Evolutionary conservation across 345 rosid genomes (phyloP).

Genomic region (Fremontodendron californicum): DNA sequence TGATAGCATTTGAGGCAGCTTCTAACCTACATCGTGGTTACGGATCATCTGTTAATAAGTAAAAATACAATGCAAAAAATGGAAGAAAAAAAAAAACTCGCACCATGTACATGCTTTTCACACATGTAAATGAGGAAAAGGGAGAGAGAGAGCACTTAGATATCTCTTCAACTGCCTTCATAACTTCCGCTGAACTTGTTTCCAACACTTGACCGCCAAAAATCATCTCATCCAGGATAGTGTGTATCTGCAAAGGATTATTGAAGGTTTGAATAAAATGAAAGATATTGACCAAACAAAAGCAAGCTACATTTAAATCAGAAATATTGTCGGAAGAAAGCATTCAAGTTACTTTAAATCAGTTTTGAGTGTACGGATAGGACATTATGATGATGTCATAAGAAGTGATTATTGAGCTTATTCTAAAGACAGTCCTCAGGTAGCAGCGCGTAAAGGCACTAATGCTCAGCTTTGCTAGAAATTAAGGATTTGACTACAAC

Average conservation of each 20-base stretch:
- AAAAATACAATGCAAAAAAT: neutral
- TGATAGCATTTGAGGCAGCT: conserved; percentile 64
- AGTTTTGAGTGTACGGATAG: neutral
- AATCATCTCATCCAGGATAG: conserved; percentile 73
- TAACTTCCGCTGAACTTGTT: conserved; percentile 76
- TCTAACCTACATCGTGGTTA: conserved; percentile 54
- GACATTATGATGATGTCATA: neutral
- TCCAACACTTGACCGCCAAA: conserved; percentile 94
- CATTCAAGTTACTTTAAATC: neutral
- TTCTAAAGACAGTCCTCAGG: neutral
- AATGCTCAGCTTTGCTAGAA: neutral
- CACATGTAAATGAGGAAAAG: neutral
- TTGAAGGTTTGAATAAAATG: neutral
- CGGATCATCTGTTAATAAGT: neutral
- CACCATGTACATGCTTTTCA: neutral
- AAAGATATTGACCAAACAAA: neutral
- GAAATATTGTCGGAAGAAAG: neutral
- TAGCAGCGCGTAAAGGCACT: neutral
- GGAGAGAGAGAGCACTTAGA: conserved; percentile 48
- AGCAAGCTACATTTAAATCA: neutral
- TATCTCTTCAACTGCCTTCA: conserved; percentile 80
- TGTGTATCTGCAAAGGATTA: conserved; percentile 56
- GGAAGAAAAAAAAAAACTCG: neutral
- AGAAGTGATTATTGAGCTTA: neutral
- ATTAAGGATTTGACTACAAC: neutral